Conservation (phyloP, 441 rosid species). For the Euphorbia celastroides region DNA sequence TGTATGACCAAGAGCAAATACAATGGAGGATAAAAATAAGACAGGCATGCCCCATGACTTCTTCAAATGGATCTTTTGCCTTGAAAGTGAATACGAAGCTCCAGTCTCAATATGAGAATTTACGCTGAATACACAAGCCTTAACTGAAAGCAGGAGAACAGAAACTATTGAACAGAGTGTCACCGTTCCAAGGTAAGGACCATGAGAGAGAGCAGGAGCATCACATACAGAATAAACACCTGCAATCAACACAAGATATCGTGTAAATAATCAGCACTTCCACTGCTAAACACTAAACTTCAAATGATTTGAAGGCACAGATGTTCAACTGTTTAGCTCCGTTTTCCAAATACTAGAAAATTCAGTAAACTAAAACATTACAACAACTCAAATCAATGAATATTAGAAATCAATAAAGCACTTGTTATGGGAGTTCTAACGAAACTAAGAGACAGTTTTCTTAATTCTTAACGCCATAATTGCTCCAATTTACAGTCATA, state of each 20-base stretch:
- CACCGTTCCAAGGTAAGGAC: slow-evolving; percentile 81
- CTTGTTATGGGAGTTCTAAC: background rate
- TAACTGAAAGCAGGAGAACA: slow-evolving; percentile 60
- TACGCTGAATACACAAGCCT: slow-evolving; percentile 68
- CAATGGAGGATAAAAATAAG: slow-evolving; percentile 83
- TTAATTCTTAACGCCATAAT: background rate
- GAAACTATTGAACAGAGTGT: slow-evolving; percentile 60
- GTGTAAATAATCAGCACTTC: background rate
- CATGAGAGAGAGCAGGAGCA: slow-evolving; percentile 65
- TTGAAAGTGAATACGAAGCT: slow-evolving; percentile 57
- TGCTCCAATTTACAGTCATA: background rate
- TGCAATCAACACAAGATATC: slow-evolving; percentile 25
- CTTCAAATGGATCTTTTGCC: slow-evolving; percentile 74
- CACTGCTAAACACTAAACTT: background rate
- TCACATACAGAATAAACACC: slow-evolving; percentile 75
- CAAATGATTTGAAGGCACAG: background rate
- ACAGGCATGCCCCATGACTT: slow-evolving; percentile 99
- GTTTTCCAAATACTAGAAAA: background rate
- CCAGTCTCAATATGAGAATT: slow-evolving; percentile 61
- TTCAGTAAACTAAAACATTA: background rate
- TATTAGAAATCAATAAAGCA: background rate
- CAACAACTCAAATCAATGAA: background rate
- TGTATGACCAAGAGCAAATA: slow-evolving; percentile 84
- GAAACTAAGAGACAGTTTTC: background rate
- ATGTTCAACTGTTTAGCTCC: background rate